Base-by-base conservation (phyloP, 805 yeast species). In the Candida dajiaensis region DNA sequence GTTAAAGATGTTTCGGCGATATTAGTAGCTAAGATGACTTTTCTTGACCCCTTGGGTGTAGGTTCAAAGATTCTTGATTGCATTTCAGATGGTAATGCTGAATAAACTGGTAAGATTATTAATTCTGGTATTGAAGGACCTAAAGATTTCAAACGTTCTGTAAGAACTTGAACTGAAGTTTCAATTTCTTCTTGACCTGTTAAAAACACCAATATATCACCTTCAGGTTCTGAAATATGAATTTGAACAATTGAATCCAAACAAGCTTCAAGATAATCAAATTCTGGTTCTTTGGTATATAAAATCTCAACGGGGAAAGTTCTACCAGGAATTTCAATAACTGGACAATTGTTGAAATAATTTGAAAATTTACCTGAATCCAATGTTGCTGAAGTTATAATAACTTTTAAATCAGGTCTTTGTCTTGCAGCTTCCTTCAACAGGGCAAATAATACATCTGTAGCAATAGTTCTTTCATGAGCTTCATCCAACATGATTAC, bases 141-240 rank as follows among this genome's bases (percentile, higher is more conserved):
- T 41, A 90, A 66, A n/a, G 71, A 69, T 42, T 83, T 80, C 56
- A 85, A 76, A 47, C 85, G 73, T 51, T 85, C 84, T 43, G 67
- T 73, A 11, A 90, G 63, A 3, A 81, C 77, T 59, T 87, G 94
- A 60, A 95, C 84, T 54, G 95, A 80, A 0, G 92, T 79, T 58
- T 92, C 98, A 58, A 94, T 94, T 60, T 94, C 99, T 46, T 89
- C 97, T 64, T 94, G 99, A 51, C 99, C 99, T 0, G 98, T 90
- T 45, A 94, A 68, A 61, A 94, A 94, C 45, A 92, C 92, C 25
- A 94, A 67, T n/a, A 94, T 78, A 63, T 88, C 96, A 41, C 96
- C 96, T 7, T 70, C 66, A 0, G 81, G 81, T 58, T 85, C 92
- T 15, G 89, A 78, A 2, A 85, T 71, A 63, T 90, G 97, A 26